A percentile compares a stretch with the other conserved stretches of the same genome.
phyloP scores from a whole-genome alignment of 768 basidiomycete species.

The Cubamyces sp. region DNA sequence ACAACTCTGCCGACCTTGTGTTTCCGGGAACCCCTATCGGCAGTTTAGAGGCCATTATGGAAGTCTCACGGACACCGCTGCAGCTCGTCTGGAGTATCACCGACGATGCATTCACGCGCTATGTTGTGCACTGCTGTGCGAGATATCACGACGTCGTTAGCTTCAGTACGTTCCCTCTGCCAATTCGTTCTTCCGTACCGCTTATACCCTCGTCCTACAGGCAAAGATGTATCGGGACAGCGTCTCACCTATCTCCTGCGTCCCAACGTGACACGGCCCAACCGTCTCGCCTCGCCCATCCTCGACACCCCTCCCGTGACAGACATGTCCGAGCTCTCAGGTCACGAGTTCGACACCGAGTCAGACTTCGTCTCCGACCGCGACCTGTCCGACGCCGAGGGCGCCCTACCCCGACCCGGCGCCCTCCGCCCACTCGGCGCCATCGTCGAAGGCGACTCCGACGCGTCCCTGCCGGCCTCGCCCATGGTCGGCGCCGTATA shows the following conservation, averaged over 20 bases:
- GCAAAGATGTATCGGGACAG: slow-evolving; percentile 57
- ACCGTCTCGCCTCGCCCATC: slow-evolving; percentile 43
- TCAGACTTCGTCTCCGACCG: slow-evolving; percentile 35
- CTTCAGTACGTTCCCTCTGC: slow-evolving; percentile 64
- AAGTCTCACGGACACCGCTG: slow-evolving; percentile 66
- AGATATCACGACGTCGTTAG: slow-evolving; percentile 80
- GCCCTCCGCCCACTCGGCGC: slow-evolving; percentile 24
- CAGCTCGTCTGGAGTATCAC: slow-evolving; percentile 75
- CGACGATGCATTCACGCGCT: slow-evolving; percentile 75
- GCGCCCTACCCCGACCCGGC: slow-evolving; percentile 6
- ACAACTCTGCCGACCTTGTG: slow-evolving; percentile 35
- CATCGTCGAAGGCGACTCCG: slow-evolving; percentile 31
- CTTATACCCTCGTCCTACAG: slow-evolving; percentile 33
- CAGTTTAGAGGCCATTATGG: slow-evolving; percentile 56
- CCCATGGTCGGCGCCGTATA: slow-evolving; percentile 35
- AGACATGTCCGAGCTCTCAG: slow-evolving; percentile 57
- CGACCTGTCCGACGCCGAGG: slow-evolving; percentile 30
- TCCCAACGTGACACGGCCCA: slow-evolving; percentile 70
- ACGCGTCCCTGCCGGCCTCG: slow-evolving; percentile 31
- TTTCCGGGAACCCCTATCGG: slow-evolving; percentile 54
- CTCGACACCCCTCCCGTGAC: slow-evolving; percentile 77
- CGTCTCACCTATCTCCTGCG: slow-evolving; percentile 82
- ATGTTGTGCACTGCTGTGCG: slow-evolving; percentile 82
- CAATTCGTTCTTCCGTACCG: not conserved
- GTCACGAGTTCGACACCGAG: slow-evolving; percentile 53